phyloP scores from a whole-genome alignment of 2,329 filamentous ascomycete species.

The Pseudocercospora crystallina region DNA sequence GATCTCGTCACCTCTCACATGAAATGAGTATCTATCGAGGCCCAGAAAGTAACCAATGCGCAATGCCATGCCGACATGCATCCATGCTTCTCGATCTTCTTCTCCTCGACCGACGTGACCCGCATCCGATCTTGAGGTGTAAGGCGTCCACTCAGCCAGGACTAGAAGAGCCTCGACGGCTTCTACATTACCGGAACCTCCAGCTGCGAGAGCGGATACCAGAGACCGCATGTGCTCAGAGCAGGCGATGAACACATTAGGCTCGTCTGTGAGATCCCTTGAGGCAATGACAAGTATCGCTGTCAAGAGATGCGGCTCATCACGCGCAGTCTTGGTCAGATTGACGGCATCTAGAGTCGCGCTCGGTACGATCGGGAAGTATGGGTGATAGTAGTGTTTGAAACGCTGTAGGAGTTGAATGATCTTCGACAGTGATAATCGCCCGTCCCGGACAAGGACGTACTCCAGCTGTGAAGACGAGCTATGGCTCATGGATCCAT shows the following conservation, averaged over 20 bases:
- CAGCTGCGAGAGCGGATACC: constrained; percentile 65
- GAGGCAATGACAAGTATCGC: constrained; percentile 70
- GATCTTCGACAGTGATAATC: constrained; percentile 47
- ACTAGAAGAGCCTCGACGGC: constrained; percentile 69
- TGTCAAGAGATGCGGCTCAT: constrained; percentile 67
- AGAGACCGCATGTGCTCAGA: constrained; percentile 69
- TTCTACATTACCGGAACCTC: constrained; percentile 66
- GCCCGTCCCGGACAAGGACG: constrained; percentile 42
- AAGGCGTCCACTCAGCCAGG: constrained; percentile 72
- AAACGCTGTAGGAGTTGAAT: constrained; percentile 59
- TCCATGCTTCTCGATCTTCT: constrained; percentile 73
- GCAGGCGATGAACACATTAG: constrained; percentile 64
- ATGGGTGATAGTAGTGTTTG: constrained; percentile 66
- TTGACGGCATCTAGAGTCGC: constrained; percentile 57
- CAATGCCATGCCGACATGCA: constrained; percentile 71
- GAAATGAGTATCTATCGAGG: constrained; percentile 67
- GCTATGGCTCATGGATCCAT: background rate
- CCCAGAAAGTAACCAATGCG: constrained; percentile 69
- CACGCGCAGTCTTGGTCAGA: constrained; percentile 57
- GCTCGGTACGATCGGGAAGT: constrained; percentile 66
- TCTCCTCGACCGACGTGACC: constrained; percentile 68
- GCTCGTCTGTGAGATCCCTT: constrained; percentile 66
- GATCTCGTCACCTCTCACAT: constrained; percentile 56
- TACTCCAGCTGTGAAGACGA: constrained; percentile 40
- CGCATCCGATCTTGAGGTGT: constrained; percentile 59